Conservation (phyloP, 2,329 filamentous ascomycete species). For the Calonectria pteridis region DNA sequence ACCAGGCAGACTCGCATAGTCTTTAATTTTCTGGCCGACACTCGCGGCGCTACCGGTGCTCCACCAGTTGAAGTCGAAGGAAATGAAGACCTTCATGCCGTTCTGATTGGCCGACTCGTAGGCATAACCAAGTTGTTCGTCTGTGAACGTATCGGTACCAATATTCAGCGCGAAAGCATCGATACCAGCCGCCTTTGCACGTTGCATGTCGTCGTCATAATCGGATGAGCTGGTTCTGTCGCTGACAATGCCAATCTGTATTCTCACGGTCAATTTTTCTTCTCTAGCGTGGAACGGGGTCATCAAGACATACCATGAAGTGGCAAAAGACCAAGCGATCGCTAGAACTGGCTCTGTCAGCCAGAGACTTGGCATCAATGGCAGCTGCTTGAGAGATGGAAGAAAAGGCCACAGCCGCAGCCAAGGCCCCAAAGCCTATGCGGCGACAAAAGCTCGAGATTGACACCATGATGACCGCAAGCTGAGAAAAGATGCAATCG, state of each 20-base stretch:
- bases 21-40: slow-evolving; percentile 59
- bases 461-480: slow-evolving; percentile 20
- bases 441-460: slow-evolving; percentile 20
- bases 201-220: slow-evolving; percentile 61
- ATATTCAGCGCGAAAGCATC: slow-evolving; percentile 66
- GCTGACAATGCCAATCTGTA: slow-evolving; percentile 58
- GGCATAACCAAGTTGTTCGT: slow-evolving; percentile 61
- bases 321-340: slow-evolving; percentile 36
- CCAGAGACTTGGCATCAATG: slow-evolving; percentile 15
- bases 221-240: slow-evolving; percentile 56
- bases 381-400: slow-evolving; percentile 17
- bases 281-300: accelerated
- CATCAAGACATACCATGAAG: slow-evolving; percentile 25
- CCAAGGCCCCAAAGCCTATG: slow-evolving; percentile 24
- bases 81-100: slow-evolving; percentile 67
- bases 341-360: slow-evolving; percentile 26
- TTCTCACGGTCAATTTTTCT: background rate
- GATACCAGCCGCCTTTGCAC: slow-evolving; percentile 57
- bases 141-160: slow-evolving; percentile 57
- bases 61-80: slow-evolving; percentile 69
- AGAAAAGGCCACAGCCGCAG: background rate
- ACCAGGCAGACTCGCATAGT: slow-evolving; percentile 57
- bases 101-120: slow-evolving; percentile 62
- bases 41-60: slow-evolving; percentile 49
- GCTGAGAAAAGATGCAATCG: background rate